Percentiles rank a stretch among this genome's conserved stretches.
Evolutionary conservation across 345 rosid species (phyloP).

Genomic region (Punica granatum): DNA sequence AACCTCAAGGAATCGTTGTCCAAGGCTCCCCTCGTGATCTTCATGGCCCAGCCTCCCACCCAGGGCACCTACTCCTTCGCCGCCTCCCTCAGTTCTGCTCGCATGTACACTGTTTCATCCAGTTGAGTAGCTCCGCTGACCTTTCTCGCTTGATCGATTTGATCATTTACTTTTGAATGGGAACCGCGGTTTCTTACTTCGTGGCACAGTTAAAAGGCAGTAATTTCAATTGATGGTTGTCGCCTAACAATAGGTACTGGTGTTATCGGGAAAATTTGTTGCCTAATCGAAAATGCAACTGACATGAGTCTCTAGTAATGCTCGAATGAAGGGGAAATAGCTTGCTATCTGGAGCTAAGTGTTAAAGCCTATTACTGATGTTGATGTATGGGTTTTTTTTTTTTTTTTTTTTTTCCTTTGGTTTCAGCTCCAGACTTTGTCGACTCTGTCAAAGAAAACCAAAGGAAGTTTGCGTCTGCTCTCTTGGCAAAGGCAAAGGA

Average conservation of each 20-base stretch:
- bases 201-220: too few relatives aligned
- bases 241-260: too few relatives aligned
- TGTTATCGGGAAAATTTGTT: too few relatives aligned
- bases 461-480: conserved; percentile 20
- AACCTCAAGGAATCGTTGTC: conserved; percentile 26
- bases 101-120: conserved; percentile 23
- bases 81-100: conserved; percentile 33
- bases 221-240: too few relatives aligned
- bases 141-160: not conserved
- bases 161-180: not conserved
- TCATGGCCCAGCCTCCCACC: conserved; percentile 36
- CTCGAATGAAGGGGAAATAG: not conserved
- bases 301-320: not conserved
- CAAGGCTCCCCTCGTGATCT: conserved; percentile 22
- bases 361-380: not conserved
- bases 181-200: too few relatives aligned
- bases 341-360: not conserved
- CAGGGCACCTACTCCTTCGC: conserved; percentile 11
- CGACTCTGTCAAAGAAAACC: conserved; percentile 13
- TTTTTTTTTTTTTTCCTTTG: too few relatives aligned
- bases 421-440: conserved; percentile 23
- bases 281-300: not conserved
- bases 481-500: conserved; percentile 28
- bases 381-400: not conserved
- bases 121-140: conserved; percentile 12